These are phyloP conservation scores for Neospora caninum DNA, from an alignment of 169 alveolate species.

Conservation along the genomic window DNA sequence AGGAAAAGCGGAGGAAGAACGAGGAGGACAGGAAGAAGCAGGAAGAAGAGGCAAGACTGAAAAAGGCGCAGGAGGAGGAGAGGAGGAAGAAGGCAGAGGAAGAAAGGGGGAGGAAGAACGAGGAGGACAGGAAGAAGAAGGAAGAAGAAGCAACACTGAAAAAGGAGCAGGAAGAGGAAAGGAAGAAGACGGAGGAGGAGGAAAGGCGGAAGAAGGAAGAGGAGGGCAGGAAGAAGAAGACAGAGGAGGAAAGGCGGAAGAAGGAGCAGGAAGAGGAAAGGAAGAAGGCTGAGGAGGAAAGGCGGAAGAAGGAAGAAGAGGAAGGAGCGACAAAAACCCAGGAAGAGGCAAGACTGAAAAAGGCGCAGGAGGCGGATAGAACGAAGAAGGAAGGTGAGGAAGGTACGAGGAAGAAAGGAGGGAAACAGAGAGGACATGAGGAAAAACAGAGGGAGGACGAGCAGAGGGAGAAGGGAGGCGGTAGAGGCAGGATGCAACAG, in stretches of 20 bases:
- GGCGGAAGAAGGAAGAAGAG: too few relatives aligned
- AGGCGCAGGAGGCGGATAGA: not conserved
- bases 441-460: not conserved
- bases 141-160: not conserved
- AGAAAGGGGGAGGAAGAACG: too few relatives aligned
- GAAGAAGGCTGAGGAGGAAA: not conserved
- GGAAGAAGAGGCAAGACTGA: too few relatives aligned
- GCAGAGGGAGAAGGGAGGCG: too few relatives aligned
- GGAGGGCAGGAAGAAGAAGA: not conserved
- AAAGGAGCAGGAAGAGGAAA: not conserved
- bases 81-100: too few relatives aligned
- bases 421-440: not conserved
- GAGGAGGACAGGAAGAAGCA: too few relatives aligned
- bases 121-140: not conserved
- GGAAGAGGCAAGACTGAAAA: not conserved
- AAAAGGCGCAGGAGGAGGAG: too few relatives aligned
- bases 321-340: not conserved
- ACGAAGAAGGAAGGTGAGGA: not conserved
- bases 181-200: not conserved
- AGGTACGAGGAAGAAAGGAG: not conserved
- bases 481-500: not conserved
- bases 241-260: not conserved
- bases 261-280: not conserved
- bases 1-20: too few relatives aligned
- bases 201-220: not conserved